phyloP scores from a whole-genome alignment of 1,284 basidiomycete species.

The Marasmius oreades region DNA sequence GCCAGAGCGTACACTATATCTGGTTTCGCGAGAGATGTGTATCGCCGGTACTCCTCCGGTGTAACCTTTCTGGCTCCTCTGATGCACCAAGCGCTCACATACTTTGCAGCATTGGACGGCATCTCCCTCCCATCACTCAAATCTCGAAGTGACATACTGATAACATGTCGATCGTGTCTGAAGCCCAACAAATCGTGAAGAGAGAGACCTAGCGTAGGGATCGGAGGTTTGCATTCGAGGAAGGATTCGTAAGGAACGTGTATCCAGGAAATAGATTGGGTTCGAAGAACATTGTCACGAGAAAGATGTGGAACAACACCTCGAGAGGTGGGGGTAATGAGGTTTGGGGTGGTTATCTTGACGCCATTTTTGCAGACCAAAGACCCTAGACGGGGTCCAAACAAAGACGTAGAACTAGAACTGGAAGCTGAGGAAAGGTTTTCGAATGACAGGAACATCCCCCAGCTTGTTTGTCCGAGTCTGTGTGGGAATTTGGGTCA shows the following conservation, averaged over 20 bases:
- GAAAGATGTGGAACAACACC: conserved; percentile 75
- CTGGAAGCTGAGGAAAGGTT: neutral
- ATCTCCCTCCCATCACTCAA: conserved; percentile 59
- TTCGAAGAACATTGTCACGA: conserved; percentile 50
- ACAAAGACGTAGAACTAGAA: neutral
- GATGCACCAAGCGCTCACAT: conserved; percentile 54
- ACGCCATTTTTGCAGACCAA: neutral
- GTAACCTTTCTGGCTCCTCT: conserved; percentile 71
- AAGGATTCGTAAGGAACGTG: conserved; percentile 77
- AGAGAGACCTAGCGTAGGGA: conserved; percentile 4
- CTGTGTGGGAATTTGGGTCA: neutral
- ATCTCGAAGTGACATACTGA: conserved; percentile 63
- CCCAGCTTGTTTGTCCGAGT: neutral
- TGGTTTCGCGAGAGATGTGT: conserved; percentile 51
- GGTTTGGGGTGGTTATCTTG: conserved; percentile 52
- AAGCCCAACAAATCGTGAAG: neutral
- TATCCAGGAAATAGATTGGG: conserved; percentile 55
- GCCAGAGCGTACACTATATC: conserved; percentile 70
- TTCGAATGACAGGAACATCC: conserved; percentile 1
- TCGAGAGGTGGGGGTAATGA: conserved; percentile 62
- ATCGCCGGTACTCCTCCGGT: conserved; percentile 49
- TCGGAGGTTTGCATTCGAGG: conserved; percentile 44
- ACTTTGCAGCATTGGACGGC: conserved; percentile 62
- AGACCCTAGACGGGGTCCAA: neutral
- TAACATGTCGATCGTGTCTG: conserved; percentile 30